Conservation (phyloP, 805 yeast species). For the Dipodascopsis uninucleata region DNA sequence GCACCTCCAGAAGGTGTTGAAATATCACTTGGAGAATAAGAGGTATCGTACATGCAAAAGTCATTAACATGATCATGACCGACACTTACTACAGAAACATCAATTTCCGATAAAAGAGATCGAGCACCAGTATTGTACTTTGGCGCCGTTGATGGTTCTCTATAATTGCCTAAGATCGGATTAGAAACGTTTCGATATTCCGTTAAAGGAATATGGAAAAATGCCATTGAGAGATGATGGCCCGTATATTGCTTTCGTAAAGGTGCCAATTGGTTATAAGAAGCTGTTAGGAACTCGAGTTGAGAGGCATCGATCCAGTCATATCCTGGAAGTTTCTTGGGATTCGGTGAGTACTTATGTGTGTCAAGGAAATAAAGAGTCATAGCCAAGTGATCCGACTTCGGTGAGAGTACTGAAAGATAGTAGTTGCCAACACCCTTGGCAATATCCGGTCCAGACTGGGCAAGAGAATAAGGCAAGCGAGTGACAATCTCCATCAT, state of each 20-base stretch:
- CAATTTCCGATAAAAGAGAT: slow-evolving; percentile 54
- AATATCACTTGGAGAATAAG: slow-evolving; percentile 31
- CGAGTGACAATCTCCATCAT: slow-evolving; percentile 53
- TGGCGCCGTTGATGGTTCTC: slow-evolving; percentile 81
- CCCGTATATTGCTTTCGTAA: slow-evolving; percentile 32
- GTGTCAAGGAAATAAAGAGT: slow-evolving; percentile 77
- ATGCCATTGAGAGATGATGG: slow-evolving; percentile 71
- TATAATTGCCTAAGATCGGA: slow-evolving; percentile 55
- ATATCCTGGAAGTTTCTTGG: slow-evolving; percentile 58
- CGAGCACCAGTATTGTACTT: slow-evolving; percentile 64
- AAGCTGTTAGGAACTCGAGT: slow-evolving; percentile 50
- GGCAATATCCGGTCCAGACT: slow-evolving; percentile 59
- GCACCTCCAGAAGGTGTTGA: slow-evolving; percentile 25
- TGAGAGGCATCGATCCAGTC: slow-evolving; percentile 80
- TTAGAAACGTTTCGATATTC: slow-evolving; percentile 56
- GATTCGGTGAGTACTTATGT: slow-evolving; percentile 66
- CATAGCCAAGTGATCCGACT: slow-evolving; percentile 44
- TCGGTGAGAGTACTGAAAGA: slow-evolving; percentile 47
- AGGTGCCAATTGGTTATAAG: slow-evolving; percentile 35
- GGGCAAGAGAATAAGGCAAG: slow-evolving; percentile 67
- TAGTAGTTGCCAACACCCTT: slow-evolving; percentile 84
- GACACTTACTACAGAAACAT: slow-evolving; percentile 70
- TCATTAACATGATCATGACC: slow-evolving; percentile 98
- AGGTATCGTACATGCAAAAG: slow-evolving; percentile 63
- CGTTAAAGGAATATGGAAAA: slow-evolving; percentile 91